Evolutionary conservation across 2,329 filamentous ascomycete species (phyloP), one percentile per base, ranked within the genome.

Genomic region (Pyricularia sp.): DNA sequence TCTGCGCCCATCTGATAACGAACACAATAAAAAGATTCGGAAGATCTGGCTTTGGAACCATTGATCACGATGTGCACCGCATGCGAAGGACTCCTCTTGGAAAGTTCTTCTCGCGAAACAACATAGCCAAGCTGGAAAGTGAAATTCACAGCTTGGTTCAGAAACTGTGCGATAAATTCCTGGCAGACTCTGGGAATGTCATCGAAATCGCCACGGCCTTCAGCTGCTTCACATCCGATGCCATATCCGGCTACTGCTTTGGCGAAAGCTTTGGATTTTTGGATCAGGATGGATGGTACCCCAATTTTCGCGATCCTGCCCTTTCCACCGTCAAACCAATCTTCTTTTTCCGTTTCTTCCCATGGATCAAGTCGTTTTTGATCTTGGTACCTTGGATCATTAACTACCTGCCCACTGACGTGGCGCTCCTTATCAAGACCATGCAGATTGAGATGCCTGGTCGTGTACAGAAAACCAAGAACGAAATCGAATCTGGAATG

Each of bases 231-330:
- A 44, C 35, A 13, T 44, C 35, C 64, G 73, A 75, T 66, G 67
- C 71, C 8, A 70, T 74, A 40, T 73, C 70, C 22, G 65, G 70
- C 30, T 74, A 73, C 67, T 68, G 68, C 24, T 69, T 73, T 24
- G 73, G 69, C 16, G n/a, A 67, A 60, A 62, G 62, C 19, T 60
- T 67, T 19, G 67, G 64, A 10, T 61, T 64, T 24, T 10, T 61
- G 16, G 55, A 68, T 0, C 71, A 72, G 65, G 68, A 72, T 2
- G 70, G 67, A 1, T 76, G 72, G 72, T 69, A 69, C 62, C 72
- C 72, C 19, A 74, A 75, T 62, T 72, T 74, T 68, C 30, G 30
- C n/a, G 31, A 62, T 33, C 26, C 60, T 31, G 35, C 22, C 16
- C 70, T 62, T 7, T 57, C 65, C 13, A 57, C 57, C 28, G 53